Conservation (phyloP, 345 rosid genomes). For the Clausena lansium region DNA sequence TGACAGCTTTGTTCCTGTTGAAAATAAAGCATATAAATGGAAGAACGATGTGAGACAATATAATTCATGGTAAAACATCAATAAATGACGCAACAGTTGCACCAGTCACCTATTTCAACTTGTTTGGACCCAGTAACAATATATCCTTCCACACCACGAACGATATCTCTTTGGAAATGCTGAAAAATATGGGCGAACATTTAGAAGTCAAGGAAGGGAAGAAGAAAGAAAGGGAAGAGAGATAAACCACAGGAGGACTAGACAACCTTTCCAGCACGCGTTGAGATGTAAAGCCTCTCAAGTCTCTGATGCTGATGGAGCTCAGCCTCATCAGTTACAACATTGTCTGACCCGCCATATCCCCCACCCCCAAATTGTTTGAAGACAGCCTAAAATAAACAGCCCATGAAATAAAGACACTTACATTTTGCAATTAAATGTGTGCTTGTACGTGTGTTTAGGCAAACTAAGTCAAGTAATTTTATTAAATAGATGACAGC, state of each 20-base stretch:
- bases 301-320: slow-evolving; percentile 78
- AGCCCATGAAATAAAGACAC: background rate
- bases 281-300: slow-evolving; percentile 89
- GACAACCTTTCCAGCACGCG: slow-evolving; percentile 85
- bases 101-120: slow-evolving; percentile 75
- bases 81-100: slow-evolving; percentile 5
- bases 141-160: slow-evolving; percentile 91
- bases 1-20: slow-evolving; percentile 72
- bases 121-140: slow-evolving; percentile 83
- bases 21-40: slow-evolving; percentile 14
- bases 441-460: background rate
- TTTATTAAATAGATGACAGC: background rate
- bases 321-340: slow-evolving; percentile 73
- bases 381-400: slow-evolving; percentile 67
- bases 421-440: background rate
- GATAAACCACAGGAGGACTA: slow-evolving; percentile 3
- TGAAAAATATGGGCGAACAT: slow-evolving; percentile 31
- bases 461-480: slow-evolving; percentile 11
- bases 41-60: background rate
- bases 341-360: slow-evolving; percentile 72
- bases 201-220: slow-evolving; percentile 6
- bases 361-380: slow-evolving; percentile 92
- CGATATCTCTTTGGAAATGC: slow-evolving; percentile 92
- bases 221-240: background rate
- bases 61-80: slow-evolving; percentile 4